Base-by-base conservation (phyloP, 2,329 filamentous ascomycete genomes). In the Colletotrichum lini region DNA sequence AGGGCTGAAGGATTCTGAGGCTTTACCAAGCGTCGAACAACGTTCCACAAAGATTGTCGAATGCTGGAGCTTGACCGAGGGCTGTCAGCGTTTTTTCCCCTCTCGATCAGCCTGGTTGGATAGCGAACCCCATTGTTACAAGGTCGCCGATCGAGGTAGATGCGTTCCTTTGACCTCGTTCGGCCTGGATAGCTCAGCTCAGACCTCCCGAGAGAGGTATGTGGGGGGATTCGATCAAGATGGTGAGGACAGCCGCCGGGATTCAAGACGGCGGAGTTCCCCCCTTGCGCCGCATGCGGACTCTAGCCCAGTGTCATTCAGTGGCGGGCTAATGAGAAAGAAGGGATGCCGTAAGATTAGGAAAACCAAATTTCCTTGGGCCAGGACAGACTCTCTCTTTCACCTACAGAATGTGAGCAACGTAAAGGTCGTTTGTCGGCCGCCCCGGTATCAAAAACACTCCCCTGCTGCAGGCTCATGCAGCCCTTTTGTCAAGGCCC, bases 1-100 rank as follows among this genome's bases (percentile, higher is more conserved):
- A 72, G 69, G 69, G 69, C 69, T 72, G 69, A 72, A 69, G 65
- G 69, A 72, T 72, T 52, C 12, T 8, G 38, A 67, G 50, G 45
- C 57, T 62, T 67, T 70, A 42, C 23, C 21, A 50, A 42, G 38
- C 58, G n/a, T 62, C 26, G 16, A 53, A 63, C 69, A 30, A 72
- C 53, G 58, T 64, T 21, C 40, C 59, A 59, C 47, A 38, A 62
- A 26, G n/a, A n/a, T 57, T 59, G 52, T 49, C 8, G 47, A 72
- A 53, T 44, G 18, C 18, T 53, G 40, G 26, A 40, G 16, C 18
- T 44, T 26, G 42, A 15, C 53, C 13, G 2, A 58, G 53, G 64
- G 35, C n/a, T 18, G 23, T 56, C 35, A 13, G 53, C 40, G 49
- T 38, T 44, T 60, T n/a, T 49, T 69, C 50, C 47, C 21, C 44